phyloP scores from a whole-genome alignment of 257 asterid species.

The Plantago major region DNA sequence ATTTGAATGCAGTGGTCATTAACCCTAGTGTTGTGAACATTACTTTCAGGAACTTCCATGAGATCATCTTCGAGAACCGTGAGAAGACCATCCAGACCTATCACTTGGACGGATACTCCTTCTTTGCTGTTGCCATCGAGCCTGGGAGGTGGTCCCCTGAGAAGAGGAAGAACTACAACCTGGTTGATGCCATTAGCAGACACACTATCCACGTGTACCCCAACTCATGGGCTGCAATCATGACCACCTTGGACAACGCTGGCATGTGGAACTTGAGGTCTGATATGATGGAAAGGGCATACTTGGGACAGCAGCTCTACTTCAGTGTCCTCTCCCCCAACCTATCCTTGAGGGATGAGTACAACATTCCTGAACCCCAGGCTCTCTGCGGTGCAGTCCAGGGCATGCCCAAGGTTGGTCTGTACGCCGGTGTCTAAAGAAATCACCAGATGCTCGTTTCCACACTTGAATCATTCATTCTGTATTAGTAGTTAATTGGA shows the following conservation, averaged over 20 bases:
- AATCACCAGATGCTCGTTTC: background rate
- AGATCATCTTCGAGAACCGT: constrained; percentile 41
- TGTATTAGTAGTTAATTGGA: background rate
- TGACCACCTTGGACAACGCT: constrained; percentile 47
- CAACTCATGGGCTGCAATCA: constrained; percentile 48
- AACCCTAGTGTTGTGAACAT: constrained; percentile 41
- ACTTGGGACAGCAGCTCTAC: constrained; percentile 52
- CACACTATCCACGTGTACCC: constrained; percentile 56
- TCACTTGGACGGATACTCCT: constrained; percentile 55
- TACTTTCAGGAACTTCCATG: constrained; percentile 39
- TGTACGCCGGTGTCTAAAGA: constrained; percentile 15
- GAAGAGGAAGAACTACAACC: constrained; percentile 57
- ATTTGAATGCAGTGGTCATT: constrained; percentile 12
- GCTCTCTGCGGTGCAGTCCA: constrained; percentile 37
- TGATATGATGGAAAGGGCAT: constrained; percentile 46
- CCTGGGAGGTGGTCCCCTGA: constrained; percentile 43
- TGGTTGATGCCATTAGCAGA: constrained; percentile 46
- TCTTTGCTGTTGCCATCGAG: constrained; percentile 54
- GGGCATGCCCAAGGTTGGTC: constrained; percentile 34
- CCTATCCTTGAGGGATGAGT: constrained; percentile 44
- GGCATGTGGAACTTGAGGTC: constrained; percentile 57
- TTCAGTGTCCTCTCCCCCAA: constrained; percentile 37
- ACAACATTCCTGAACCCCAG: constrained; percentile 32
- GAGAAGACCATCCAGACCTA: constrained; percentile 51
- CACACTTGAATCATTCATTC: background rate